A percentile compares a stretch with the other conserved stretches of the same genome.
These are phyloP conservation scores for Tricholoma furcatifolium DNA, from an alignment of 768 basidiomycete genomes.

Conservation along the genomic window DNA sequence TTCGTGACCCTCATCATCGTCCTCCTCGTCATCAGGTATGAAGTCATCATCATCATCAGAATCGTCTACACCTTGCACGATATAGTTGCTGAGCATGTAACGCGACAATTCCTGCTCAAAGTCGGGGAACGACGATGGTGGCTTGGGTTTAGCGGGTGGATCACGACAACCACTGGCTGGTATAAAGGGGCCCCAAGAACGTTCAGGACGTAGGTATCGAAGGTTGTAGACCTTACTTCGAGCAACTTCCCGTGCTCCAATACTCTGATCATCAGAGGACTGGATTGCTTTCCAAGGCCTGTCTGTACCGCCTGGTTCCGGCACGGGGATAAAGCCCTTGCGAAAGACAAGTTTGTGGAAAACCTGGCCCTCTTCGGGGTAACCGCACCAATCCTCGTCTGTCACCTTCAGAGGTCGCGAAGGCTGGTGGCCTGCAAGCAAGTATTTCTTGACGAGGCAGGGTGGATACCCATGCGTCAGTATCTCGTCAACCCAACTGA, in stretches of 20 bases:
- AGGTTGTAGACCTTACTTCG: conserved; percentile 36
- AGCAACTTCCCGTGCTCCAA: conserved; percentile 27
- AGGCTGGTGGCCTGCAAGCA: conserved; percentile 15
- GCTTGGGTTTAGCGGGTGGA: not conserved
- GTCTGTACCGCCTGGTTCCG: not conserved
- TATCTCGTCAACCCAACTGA: conserved; percentile 32
- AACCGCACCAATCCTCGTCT: conserved; percentile 20
- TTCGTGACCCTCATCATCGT: conserved; percentile 16
- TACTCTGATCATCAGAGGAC: conserved; percentile 8
- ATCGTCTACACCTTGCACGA: conserved; percentile 1
- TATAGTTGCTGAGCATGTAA: conserved; percentile 11
- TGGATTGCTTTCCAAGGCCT: conserved; percentile 3
- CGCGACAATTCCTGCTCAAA: conserved; percentile 15
- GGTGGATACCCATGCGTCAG: conserved; percentile 32
- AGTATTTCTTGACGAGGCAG: conserved; percentile 23
- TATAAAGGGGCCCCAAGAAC: conserved; percentile 37
- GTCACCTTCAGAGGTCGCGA: conserved; percentile 14
- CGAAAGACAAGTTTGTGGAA: conserved; percentile 44
- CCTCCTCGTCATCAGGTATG: conserved; percentile 11
- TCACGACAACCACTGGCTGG: conserved; percentile 11
- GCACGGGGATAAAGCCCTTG: conserved; percentile 39
- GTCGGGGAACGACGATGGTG: conserved; percentile 7
- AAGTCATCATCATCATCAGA: conserved; percentile 20
- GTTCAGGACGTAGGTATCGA: conserved; percentile 28
- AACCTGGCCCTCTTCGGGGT: conserved; percentile 30